Base-by-base conservation (phyloP, 257 asterid genomes). In the Solanum rostratum region DNA sequence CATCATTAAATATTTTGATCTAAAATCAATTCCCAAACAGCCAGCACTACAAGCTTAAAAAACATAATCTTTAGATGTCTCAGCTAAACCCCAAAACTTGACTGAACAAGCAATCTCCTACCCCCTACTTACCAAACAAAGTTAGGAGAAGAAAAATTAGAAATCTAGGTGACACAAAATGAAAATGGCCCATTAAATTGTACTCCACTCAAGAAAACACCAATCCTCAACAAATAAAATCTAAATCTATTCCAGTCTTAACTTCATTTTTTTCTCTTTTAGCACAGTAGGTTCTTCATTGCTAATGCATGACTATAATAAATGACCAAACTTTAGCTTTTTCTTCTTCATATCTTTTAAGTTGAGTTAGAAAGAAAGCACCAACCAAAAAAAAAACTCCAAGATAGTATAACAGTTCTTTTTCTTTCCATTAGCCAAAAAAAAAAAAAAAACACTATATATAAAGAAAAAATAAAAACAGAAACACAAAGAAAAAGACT, bases 391-490 rank as follows among this genome's bases (percentile, higher is more conserved):
- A 54, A 55, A 46, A 18, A 14, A 85, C 71, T 15, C 62, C 82
- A 76, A 83, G 79, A 78, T 27, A 78, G 85, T 85, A 30, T 80
- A 80, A 90, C 76, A 80, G 59, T 68, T 86, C 84, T 63, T 85
- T 85, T 74, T 78, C 83, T 88, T 53, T 68, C 82, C 88, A 29
- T 87, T 82, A 84, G 87, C 84, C 52, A 84, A 65, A 30, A 85
- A 27, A 69, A 69, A 49, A 15, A 80, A 84, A 45, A 80, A 49
- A 41, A 74, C 70, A 79, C 68, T 83, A 18, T 27, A 83, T 69
- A 60, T 84, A 18, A 57, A 19, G 49, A 57, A 57, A 57, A 19
- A 15, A 82, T 45, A 81, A 70, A 80, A 65, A 52, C 84, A 84
- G 69, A 84, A 66, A n/a, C n/a, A n/a, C n/a, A 84, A 76, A 79